These are phyloP conservation scores for Phytophthora capsici DNA, from an alignment of 352 stramenopile genomes.

Conservation along the genomic window DNA sequence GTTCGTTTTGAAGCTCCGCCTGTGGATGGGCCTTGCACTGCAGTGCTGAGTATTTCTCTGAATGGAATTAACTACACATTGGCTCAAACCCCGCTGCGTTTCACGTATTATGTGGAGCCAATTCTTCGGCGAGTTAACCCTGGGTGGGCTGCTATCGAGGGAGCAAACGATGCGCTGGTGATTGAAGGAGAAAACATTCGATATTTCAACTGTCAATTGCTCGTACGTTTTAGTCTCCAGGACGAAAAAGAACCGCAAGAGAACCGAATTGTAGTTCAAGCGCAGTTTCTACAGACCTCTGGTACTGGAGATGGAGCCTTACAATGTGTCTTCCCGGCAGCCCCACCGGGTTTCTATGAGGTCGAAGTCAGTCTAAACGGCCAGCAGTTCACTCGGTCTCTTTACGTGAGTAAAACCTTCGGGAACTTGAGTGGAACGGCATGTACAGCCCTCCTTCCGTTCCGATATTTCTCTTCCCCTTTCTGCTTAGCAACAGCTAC, in stretches of 20 bases:
- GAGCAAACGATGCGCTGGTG: constrained; percentile 33
- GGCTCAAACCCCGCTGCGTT: constrained; percentile 50
- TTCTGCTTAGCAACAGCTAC: constrained; percentile 73
- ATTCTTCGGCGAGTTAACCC: constrained; percentile 60
- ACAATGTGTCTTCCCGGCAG: constrained; percentile 41
- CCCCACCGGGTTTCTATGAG: constrained; percentile 57
- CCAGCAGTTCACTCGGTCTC: constrained; percentile 65
- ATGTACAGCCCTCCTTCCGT: constrained; percentile 64
- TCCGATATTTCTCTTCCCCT: constrained; percentile 61
- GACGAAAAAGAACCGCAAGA: constrained; percentile 12
- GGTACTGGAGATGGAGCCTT: constrained; percentile 24
- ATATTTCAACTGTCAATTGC: constrained; percentile 55
- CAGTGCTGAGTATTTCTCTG: constrained; percentile 68
- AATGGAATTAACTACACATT: constrained; percentile 84
- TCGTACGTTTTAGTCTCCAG: constrained; percentile 58
- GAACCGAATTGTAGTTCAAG: constrained; percentile 37
- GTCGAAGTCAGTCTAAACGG: constrained; percentile 73
- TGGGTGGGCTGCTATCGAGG: constrained; percentile 54
- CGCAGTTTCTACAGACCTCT: constrained; percentile 31
- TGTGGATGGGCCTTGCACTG: constrained; percentile 46
- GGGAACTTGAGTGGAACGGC: constrained; percentile 69
- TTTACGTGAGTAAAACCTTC: constrained; percentile 63
- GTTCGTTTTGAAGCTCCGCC: constrained; percentile 57
- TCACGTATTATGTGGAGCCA: constrained; percentile 64
- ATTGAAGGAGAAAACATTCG: constrained; percentile 57